A percentile compares a stretch with the other conserved stretches of the same genome.
These are phyloP conservation scores for Stevia rebaudiana DNA, from an alignment of 140 eudicot genomes.

Conservation along the genomic window DNA sequence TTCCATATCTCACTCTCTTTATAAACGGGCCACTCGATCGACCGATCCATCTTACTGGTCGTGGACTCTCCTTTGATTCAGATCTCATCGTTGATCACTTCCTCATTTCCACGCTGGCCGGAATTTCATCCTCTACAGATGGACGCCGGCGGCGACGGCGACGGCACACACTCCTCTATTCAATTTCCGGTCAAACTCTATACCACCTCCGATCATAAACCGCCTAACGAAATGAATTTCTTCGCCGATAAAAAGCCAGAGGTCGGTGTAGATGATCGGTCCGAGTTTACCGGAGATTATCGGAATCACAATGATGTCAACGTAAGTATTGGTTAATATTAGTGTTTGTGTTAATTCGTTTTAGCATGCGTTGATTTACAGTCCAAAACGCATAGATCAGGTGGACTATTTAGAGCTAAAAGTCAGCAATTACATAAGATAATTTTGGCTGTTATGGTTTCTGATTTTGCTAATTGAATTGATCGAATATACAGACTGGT, in stretches of 20 bases:
- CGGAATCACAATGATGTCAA: constrained; percentile 36
- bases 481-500: constrained; percentile 38
- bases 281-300: constrained; percentile 8
- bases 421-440: no score
- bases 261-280: constrained; percentile 9
- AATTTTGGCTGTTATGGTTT: no score
- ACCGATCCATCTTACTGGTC: not conserved
- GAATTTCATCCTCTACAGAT: constrained; percentile 11
- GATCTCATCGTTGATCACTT: constrained; percentile 32
- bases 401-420: no score
- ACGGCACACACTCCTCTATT: not conserved
- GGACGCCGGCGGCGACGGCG: constrained; percentile 24
- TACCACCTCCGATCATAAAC: constrained; percentile 19
- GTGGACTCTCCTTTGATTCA: constrained; percentile 72
- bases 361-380: no score
- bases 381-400: no score
- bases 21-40: constrained; percentile 33
- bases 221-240: constrained; percentile 56
- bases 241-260: constrained; percentile 33
- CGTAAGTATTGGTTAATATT: constrained; percentile 25
- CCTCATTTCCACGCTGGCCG: constrained; percentile 14
- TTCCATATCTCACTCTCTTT: constrained; percentile 11
- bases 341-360: no score
- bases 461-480: constrained; percentile 10
- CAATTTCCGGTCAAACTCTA: constrained; percentile 46